These are phyloP conservation scores for Dimocarpus longan DNA, from an alignment of 345 rosid species.

Conservation along the genomic window DNA sequence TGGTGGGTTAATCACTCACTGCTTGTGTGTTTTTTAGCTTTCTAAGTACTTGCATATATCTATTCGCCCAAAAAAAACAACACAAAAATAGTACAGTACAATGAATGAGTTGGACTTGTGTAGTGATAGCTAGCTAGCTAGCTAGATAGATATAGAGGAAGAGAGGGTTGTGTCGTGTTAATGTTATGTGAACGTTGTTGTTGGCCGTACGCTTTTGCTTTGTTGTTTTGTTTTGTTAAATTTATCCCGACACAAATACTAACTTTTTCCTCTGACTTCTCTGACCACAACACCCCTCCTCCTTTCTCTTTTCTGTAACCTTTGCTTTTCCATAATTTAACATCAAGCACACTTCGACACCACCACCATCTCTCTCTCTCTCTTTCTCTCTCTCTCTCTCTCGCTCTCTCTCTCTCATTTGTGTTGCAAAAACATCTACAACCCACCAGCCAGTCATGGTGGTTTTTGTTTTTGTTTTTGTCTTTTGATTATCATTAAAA, in stretches of 20 bases:
- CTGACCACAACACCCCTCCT: constrained; percentile 55
- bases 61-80: background rate
- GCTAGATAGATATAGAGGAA: too few relatives aligned
- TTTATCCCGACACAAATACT: constrained; percentile 21
- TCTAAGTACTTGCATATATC: constrained; percentile 11
- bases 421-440: constrained; percentile 20
- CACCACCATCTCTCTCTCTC: background rate
- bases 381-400: constrained; percentile 20
- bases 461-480: constrained; percentile 19
- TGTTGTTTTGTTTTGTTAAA: constrained; percentile 19
- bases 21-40: background rate
- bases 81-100: constrained; percentile 18
- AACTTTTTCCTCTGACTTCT: constrained; percentile 36
- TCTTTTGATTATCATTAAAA: constrained; percentile 18
- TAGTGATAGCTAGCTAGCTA: background rate
- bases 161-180: background rate
- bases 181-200: background rate
- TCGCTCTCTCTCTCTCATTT: constrained; percentile 15
- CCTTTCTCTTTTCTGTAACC: constrained; percentile 46
- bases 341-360: constrained; percentile 24
- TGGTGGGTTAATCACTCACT: constrained; percentile 10
- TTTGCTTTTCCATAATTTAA: constrained; percentile 62
- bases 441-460: constrained; percentile 2
- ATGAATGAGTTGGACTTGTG: background rate
- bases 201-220: background rate